These are phyloP conservation scores for Elsinoe fawcettii DNA, from an alignment of 2,329 filamentous ascomycete genomes.

Conservation along the genomic window DNA sequence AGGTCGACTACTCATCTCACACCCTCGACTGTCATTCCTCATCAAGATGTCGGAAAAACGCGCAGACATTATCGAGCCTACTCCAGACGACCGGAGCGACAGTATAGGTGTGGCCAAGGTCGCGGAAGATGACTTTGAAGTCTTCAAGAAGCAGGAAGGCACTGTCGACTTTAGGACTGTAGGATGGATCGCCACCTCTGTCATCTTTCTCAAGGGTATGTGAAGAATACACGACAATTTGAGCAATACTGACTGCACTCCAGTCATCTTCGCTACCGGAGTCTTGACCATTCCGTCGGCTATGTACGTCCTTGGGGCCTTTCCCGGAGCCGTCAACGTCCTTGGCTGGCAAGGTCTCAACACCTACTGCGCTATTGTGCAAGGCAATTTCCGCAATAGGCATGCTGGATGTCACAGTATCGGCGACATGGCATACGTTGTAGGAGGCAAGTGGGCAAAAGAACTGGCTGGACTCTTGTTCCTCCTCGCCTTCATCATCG, in stretches of 20 bases:
- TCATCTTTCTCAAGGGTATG: conserved; percentile 44
- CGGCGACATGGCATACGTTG: conserved; percentile 51
- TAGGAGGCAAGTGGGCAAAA: conserved; percentile 45
- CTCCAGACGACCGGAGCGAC: conserved; percentile 6
- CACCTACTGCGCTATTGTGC: conserved; percentile 43
- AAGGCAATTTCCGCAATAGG: conserved; percentile 45
- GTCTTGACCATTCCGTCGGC: conserved; percentile 44
- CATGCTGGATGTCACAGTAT: conserved; percentile 47
- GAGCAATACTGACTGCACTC: not conserved
- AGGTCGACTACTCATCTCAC: not conserved
- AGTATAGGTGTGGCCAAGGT: not conserved
- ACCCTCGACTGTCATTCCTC: too few species aligned
- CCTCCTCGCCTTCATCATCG: conserved; percentile 51
- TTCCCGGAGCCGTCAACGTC: conserved; percentile 42
- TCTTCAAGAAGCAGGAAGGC: conserved; percentile 43
- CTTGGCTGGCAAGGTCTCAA: conserved; percentile 43
- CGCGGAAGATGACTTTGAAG: conserved; percentile 34
- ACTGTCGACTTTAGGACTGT: conserved; percentile 49
- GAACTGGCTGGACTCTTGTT: conserved; percentile 51
- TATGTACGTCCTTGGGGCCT: conserved; percentile 42
- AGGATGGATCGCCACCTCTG: conserved; percentile 43
- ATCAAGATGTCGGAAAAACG: conserved; percentile 3
- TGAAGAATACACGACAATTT: not conserved
- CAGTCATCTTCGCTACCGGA: conserved; percentile 43
- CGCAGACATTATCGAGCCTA: conserved; percentile 4